Evolutionary conservation across 2,329 filamentous ascomycete genomes (phyloP).

Genomic region (Exophiala phaeomuriformis): DNA sequence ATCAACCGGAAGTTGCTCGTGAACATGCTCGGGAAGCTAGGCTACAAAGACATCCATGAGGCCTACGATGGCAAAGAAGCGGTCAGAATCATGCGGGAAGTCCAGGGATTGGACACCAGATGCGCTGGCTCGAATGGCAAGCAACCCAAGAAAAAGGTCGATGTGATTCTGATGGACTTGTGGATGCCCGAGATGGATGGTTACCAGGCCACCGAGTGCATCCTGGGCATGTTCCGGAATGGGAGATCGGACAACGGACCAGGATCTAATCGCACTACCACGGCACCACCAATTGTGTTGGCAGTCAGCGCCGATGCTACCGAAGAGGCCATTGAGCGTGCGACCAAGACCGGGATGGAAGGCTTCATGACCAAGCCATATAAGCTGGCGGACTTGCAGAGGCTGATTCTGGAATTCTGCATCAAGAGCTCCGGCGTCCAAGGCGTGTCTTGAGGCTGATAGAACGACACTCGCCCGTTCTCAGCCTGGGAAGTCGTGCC

Average conservation of each 20-base stretch:
- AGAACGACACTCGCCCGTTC: background rate
- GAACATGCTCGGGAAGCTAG: slow-evolving; percentile 59
- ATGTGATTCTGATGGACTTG: slow-evolving; percentile 65
- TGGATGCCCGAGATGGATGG: slow-evolving; percentile 72
- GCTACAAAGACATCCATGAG: slow-evolving; percentile 56
- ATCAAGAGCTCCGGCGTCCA: slow-evolving; percentile 20
- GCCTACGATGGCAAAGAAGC: slow-evolving; percentile 64
- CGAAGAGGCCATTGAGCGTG: slow-evolving; percentile 54
- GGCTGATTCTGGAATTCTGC: slow-evolving; percentile 49
- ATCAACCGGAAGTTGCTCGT: slow-evolving; percentile 63
- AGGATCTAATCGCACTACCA: slow-evolving; percentile 5
- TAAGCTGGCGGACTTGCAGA: slow-evolving; percentile 55
- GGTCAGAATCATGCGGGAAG: slow-evolving; percentile 52
- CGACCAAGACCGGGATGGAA: slow-evolving; percentile 57
- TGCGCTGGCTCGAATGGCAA: slow-evolving; percentile 7
- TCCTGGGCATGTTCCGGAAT: slow-evolving; percentile 48
- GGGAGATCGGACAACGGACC: slow-evolving; percentile 25
- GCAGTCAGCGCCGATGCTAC: slow-evolving; percentile 63
- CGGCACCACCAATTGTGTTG: slow-evolving; percentile 43
- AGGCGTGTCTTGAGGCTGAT: background rate
- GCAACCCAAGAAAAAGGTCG: slow-evolving; percentile 37
- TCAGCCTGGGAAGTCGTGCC: background rate
- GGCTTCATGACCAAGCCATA: slow-evolving; percentile 64
- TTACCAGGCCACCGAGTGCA: slow-evolving; percentile 59
- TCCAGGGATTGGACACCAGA: slow-evolving; percentile 28